A percentile compares a stretch with the other conserved stretches of the same genome.
Conservation (phyloP, 2,329 filamentous ascomycete species). For the Exophiala phaeomuriformis region DNA sequence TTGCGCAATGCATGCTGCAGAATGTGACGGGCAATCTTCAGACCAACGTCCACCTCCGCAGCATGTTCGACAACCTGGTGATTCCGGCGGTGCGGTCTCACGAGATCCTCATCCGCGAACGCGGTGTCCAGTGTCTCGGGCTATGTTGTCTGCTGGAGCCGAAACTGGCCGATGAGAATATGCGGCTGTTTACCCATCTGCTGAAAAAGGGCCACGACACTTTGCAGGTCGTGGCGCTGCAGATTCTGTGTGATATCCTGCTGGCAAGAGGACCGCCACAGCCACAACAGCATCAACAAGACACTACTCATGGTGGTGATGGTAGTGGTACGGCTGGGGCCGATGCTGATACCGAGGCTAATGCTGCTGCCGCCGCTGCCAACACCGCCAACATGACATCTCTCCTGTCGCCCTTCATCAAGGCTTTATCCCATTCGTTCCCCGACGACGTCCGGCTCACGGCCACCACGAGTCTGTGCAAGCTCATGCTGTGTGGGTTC, state of each 20-base stretch:
- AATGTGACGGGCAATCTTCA: slow-evolving; percentile 85
- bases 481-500: slow-evolving; percentile 41
- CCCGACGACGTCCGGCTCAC: slow-evolving; percentile 43
- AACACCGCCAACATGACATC: slow-evolving; percentile 4
- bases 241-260: slow-evolving; percentile 88
- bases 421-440: slow-evolving; percentile 51
- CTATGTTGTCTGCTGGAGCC: slow-evolving; percentile 85
- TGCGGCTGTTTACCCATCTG: slow-evolving; percentile 90
- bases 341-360: background rate
- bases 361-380: background rate
- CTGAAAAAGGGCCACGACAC: slow-evolving; percentile 87
- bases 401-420: slow-evolving; percentile 62
- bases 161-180: slow-evolving; percentile 83
- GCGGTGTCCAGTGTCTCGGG: slow-evolving; percentile 80
- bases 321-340: slow-evolving; percentile 19
- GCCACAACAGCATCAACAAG: slow-evolving; percentile 42
- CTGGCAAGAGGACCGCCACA: slow-evolving; percentile 56
- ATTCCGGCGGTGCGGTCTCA: slow-evolving; percentile 91
- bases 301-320: no score
- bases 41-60: slow-evolving; percentile 81
- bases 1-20: slow-evolving; percentile 93
- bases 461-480: slow-evolving; percentile 44
- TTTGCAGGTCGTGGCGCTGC: slow-evolving; percentile 80
- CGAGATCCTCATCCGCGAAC: slow-evolving; percentile 84
- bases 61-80: slow-evolving; percentile 96